Evolutionary conservation across 1,284 basidiomycete genomes (phyloP), one percentile per base, ranked within the genome.

Genomic region (Irpex sp.): DNA sequence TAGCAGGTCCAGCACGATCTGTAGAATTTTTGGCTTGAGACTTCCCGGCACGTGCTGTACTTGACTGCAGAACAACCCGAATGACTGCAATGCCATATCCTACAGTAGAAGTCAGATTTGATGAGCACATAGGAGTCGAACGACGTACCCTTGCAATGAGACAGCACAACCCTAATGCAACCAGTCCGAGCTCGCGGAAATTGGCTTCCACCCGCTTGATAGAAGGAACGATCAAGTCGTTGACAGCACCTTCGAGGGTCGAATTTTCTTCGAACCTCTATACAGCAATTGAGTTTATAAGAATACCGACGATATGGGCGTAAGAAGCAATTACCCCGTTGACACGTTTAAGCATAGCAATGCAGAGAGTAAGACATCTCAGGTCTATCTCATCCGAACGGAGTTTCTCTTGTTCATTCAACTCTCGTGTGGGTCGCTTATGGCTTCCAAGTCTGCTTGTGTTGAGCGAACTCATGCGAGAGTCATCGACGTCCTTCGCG

Each of bases 11-110:
- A 97, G 95, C 8, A 97, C 80, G 57, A 94, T 85, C 70, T 94
- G 89, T 13, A 96, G 78, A 3, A 94, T 87, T 66, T 91, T 89
- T 58, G 89, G 77, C 74, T 91, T 91, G 64, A 97, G 83, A n/a
- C 86, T 83, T 62, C 89, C 89, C 0, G 91, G 87, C 0, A 91
- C 87, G 26, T 82, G 82, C 69, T 91, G 87, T 1, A 94, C 85
- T 76, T 97, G 94, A 57, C 88, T 86, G 8, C 96, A 78, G 77
- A 97, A 96, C 0, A 97, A 82, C 57, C 92, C 89, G 76, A 97
- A 94, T 0, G 94, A 95, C 66, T 88, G 89, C 62, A 93, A 75
- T 0, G 96, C 96, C 86, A 96, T 92, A 72, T 90, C 88, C 87
- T 93, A 59, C 49, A 31, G 1, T 21, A 21, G 13, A 3, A n/a